phyloP scores from a whole-genome alignment of 768 basidiomycete genomes.

The Leccinum uliginosum region DNA sequence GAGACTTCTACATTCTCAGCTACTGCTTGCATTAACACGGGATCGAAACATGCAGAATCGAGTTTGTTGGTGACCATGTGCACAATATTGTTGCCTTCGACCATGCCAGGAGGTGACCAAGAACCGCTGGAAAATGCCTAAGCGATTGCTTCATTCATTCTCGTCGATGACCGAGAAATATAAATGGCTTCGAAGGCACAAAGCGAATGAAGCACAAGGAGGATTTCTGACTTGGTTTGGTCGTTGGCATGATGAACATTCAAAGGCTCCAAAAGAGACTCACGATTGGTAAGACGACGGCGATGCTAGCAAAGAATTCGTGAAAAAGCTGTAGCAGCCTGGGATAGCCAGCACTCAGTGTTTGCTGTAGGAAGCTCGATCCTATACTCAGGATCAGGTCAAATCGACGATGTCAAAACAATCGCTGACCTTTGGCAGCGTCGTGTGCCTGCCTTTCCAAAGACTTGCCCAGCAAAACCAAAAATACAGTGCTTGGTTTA shows the following conservation, averaged over 20 bases:
- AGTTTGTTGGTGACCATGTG: constrained; percentile 85
- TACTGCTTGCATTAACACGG: constrained; percentile 73
- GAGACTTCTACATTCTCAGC: constrained; percentile 70
- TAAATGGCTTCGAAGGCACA: constrained; percentile 86
- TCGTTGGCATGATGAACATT: constrained; percentile 1
- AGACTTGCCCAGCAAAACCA: constrained; percentile 75
- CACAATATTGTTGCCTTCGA: constrained; percentile 74
- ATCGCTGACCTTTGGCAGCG: constrained; percentile 61
- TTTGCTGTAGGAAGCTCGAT: constrained; percentile 89
- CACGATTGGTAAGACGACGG: constrained; percentile 86
- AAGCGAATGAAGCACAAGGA: constrained; percentile 79
- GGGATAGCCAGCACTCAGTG: constrained; percentile 82
- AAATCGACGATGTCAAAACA: neutral
- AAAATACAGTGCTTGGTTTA: constrained; percentile 88
- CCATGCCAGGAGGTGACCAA: constrained; percentile 64
- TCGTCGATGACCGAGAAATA: constrained; percentile 74
- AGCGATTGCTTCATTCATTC: constrained; percentile 77
- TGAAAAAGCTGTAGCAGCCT: constrained; percentile 88
- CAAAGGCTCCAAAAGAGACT: too few relatives aligned
- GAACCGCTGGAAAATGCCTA: constrained; percentile 71
- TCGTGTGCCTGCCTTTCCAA: constrained; percentile 83
- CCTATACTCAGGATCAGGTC: constrained; percentile 40
- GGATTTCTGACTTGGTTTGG: constrained; percentile 70
- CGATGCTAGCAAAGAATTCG: constrained; percentile 93
- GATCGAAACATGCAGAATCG: constrained; percentile 49